Base-by-base conservation (phyloP, 768 basidiomycete species). In the Rhodotorula sphaerocarpa region DNA sequence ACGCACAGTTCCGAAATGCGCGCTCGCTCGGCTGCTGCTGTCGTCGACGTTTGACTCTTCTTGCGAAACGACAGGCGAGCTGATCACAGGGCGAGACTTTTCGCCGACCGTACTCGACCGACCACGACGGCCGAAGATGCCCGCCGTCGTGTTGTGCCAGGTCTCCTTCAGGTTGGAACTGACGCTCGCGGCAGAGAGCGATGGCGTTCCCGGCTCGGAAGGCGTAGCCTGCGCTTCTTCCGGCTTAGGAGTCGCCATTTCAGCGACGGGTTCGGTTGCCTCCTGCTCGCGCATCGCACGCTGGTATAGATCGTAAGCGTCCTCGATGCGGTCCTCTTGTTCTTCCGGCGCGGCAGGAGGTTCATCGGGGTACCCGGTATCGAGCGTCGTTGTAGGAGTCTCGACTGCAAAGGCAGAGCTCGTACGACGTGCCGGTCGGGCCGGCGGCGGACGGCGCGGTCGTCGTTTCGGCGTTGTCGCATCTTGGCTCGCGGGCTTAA, bases 401-500 rank as follows among this genome's bases (percentile, higher is more conserved):
- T 62, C 61, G 27, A 55, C 34, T 10, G 7, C 25, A 7, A 27
- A 15, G 4, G 27, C 9, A 6, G 48, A 50, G 0, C 50, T 41
- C 3, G 57, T 42, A 28, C 73, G 57, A 7, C 74, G 66, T 25
- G 57, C 39, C 16, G 71, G 55, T 0, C 57, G 64, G 21, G 55
- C 50, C 31, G 61, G 59, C 36, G 63, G 69, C 18, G 63, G 67
- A 5, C 62, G 43, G 9, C 50, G 48, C 21, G 31, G 51, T 28
- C 34, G 64, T 21, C 43, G 54, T 33, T 57, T 59, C 31, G 61
- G 55, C 43, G 50, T 61, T 20, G 45, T 46, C 41, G 18, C 47
- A 55, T 52, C 45, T 1, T 27, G 20, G 11, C 23, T 11, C 14
- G 46, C 11, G 74, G 76, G 83, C 2, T 81, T 78, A 50, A 93